A percentile compares a stretch with the other conserved stretches of the same genome.
Evolutionary conservation across 2,329 filamentous ascomycete species (phyloP).

Genomic region (Mollisiaceae sp.): DNA sequence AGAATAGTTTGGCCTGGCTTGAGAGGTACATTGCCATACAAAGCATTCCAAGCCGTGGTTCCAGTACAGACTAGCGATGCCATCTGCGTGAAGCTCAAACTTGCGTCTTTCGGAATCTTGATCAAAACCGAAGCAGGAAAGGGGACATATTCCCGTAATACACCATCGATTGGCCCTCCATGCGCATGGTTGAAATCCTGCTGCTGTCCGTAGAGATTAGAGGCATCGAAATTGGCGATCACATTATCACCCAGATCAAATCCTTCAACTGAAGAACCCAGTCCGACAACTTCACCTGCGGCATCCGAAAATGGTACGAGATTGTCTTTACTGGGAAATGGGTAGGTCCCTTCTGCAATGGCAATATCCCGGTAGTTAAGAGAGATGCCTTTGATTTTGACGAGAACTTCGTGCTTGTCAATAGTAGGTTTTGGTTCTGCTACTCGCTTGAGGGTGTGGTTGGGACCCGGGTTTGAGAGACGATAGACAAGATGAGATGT

Average conservation of each 20-base stretch:
- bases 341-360: constrained; percentile 42
- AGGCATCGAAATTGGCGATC: constrained; percentile 36
- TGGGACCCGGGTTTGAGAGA: constrained; percentile 16
- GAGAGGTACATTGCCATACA: constrained; percentile 49
- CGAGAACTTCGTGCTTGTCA: constrained; percentile 40
- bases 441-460: constrained; percentile 34
- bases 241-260: constrained; percentile 44
- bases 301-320: constrained; percentile 46
- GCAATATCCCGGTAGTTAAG: constrained; percentile 46
- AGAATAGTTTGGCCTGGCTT: constrained; percentile 49
- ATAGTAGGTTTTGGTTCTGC: constrained; percentile 39
- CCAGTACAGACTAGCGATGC: constrained; percentile 54
- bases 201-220: constrained; percentile 35
- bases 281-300: constrained; percentile 44
- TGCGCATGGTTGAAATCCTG: constrained; percentile 19
- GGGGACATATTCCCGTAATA: constrained; percentile 49
- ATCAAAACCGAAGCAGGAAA: constrained; percentile 49
- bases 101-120: constrained; percentile 54
- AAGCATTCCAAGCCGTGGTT: constrained; percentile 53
- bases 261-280: constrained; percentile 37
- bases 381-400: constrained; percentile 41
- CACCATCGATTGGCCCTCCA: constrained; percentile 45
- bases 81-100: constrained; percentile 49
- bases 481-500: constrained; percentile 27
- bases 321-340: constrained; percentile 41